Evolutionary conservation across 2,329 filamentous ascomycete species (phyloP).

Genomic region (Coleophoma eucalyptorum): DNA sequence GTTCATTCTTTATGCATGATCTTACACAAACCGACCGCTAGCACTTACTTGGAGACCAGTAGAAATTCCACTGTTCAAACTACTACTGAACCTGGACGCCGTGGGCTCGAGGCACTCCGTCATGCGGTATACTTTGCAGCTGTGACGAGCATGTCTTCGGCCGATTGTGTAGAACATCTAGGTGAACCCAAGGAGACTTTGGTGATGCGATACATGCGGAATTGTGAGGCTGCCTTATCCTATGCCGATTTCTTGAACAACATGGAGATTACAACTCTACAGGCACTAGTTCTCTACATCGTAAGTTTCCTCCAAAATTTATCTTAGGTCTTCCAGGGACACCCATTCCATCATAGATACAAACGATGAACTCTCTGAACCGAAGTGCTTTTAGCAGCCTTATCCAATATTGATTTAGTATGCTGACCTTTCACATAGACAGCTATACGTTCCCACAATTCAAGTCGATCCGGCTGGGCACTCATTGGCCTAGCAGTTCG

Average conservation of each 20-base stretch:
- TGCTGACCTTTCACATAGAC: background rate
- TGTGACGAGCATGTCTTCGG: background rate
- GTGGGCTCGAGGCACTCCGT: background rate
- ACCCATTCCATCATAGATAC: no score
- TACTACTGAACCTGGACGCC: background rate
- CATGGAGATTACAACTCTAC: slow-evolving; percentile 1
- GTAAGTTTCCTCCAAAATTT: background rate
- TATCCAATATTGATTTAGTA: no score
- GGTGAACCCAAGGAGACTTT: background rate
- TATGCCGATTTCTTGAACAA: slow-evolving; percentile 3
- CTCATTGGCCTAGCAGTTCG: slow-evolving; percentile 32
- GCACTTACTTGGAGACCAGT: background rate
- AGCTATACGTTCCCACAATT: slow-evolving; percentile 4
- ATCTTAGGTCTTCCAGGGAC: background rate
- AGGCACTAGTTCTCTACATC: slow-evolving; percentile 5
- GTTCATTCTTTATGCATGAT: slow-evolving; percentile 6
- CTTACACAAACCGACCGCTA: slow-evolving; percentile 3
- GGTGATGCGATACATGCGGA: background rate
- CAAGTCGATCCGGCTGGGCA: slow-evolving; percentile 35
- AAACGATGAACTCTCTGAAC: no score
- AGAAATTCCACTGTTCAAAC: background rate
- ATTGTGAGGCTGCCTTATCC: background rate
- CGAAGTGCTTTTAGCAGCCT: no score
- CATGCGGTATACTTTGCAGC: slow-evolving; percentile 6
- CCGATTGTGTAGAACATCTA: background rate